Percentiles rank a stretch among this genome's conserved stretches.
Evolutionary conservation across 2,329 filamentous ascomycete genomes (phyloP).

Genomic region (Claviceps arundinis): DNA sequence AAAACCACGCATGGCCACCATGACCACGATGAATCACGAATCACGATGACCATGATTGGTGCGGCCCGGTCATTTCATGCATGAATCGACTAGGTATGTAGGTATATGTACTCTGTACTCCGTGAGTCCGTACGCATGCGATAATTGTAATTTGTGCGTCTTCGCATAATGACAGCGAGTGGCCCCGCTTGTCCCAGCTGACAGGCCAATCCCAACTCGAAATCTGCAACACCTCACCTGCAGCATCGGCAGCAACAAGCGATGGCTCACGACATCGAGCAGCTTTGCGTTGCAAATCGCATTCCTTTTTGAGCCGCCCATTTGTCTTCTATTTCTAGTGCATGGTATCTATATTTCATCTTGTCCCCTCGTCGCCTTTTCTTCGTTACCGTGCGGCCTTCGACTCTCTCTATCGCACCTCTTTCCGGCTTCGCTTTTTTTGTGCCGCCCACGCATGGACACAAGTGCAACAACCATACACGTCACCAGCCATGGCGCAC

Average conservation of each 20-base stretch:
- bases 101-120: conserved; percentile 14
- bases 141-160: too few relatives aligned
- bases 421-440: too few relatives aligned
- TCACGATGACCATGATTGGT: too few relatives aligned
- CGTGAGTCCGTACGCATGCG: neutral
- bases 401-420: neutral
- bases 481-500: conserved; percentile 14
- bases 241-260: neutral
- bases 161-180: neutral
- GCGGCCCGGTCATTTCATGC: neutral
- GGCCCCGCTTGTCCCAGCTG: neutral
- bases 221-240: neutral
- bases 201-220: neutral
- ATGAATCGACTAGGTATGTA: neutral
- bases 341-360: too few relatives aligned
- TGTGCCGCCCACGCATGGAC: neutral
- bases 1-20: too few relatives aligned
- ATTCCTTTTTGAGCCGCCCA: neutral
- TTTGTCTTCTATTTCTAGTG: too few relatives aligned
- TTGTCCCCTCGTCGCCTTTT: too few relatives aligned
- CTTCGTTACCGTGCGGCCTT: neutral
- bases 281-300: neutral
- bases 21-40: neutral
- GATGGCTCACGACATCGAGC: neutral
- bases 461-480: conserved; percentile 1